phyloP scores from a whole-genome alignment of 352 stramenopile genomes.

The Phytophthora pisi region DNA sequence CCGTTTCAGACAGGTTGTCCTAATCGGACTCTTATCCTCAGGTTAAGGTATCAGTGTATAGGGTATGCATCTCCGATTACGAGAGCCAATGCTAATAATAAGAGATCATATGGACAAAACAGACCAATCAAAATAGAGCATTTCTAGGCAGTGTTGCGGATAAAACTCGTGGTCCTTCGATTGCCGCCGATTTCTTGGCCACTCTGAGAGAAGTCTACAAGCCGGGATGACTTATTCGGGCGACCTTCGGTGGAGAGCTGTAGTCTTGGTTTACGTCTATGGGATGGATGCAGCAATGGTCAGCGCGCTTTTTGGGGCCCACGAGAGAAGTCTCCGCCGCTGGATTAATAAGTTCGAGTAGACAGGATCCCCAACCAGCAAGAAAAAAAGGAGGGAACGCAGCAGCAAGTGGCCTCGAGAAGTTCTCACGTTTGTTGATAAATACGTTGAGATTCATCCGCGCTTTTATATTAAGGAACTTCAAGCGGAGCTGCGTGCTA shows the following conservation, averaged over 20 bases:
- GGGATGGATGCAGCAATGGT: constrained; percentile 16
- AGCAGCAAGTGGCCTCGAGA: constrained; percentile 11
- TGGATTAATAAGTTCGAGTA: constrained; percentile 20
- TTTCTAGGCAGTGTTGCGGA: background rate
- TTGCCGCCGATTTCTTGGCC: background rate
- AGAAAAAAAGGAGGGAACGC: background rate
- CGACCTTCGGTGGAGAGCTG: constrained; percentile 26
- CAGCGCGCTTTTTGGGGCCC: constrained; percentile 3
- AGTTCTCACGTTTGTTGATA: constrained; percentile 9
- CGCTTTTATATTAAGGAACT: constrained; percentile 42
- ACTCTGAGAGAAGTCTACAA: background rate
- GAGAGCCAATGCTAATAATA: too few relatives aligned
- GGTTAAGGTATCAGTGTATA: too few relatives aligned
- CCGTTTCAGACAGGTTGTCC: too few relatives aligned
- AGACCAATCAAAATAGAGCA: background rate
- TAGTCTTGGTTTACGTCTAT: constrained; percentile 30
- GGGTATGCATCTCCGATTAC: too few relatives aligned
- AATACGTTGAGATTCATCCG: constrained; percentile 27
- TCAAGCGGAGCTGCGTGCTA: constrained; percentile 5
- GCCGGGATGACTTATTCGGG: constrained; percentile 10
- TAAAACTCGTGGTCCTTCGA: background rate
- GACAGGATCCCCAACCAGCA: background rate
- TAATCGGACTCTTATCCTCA: too few relatives aligned
- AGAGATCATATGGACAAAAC: too few relatives aligned
- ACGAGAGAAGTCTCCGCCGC: constrained; percentile 3